Base-by-base conservation (phyloP, 1,284 basidiomycete species). In the Irpex lacteus region DNA sequence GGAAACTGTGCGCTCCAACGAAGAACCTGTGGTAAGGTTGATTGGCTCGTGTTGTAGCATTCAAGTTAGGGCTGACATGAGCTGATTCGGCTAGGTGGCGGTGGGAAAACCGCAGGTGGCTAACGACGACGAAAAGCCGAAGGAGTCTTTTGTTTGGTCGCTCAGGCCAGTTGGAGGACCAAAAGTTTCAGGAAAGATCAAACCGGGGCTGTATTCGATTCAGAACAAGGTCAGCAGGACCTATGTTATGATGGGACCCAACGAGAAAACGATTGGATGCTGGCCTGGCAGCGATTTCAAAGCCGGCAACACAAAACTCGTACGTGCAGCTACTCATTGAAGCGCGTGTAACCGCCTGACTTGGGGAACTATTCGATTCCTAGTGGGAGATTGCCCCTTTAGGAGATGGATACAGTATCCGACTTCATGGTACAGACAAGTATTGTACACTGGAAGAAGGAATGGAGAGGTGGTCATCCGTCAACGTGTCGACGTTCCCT, bases 371-470 rank as follows among this genome's bases (percentile, higher is more conserved):
- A 26, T 26, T 18, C 11, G 3, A 18, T 9, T 32, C 5, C 26
- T 34, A 65, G 64, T 65, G 64, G 64, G 64, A 65, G 38, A 60
- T 65, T 6, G 13, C 9, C 8, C 58, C 61, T 11, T 13, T 63
- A 1, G 64, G 64, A 15, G 49, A 47, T 13, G 64, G 64, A 4
- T 65, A 63, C 26, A 52, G 61, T 9, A 65, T 65, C 7, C 58
- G 62, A 5, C 44, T 63, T 2, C 53, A 56, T n/a, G 62, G 64
- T 6, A 65, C 64, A 6, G 61, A 65, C 59, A 62, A 61, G 59
- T 65, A 60, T 47, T 63, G 62, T 13, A 65, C 62, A 5, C n/a
- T 65, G 58, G 58, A 60, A 59, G 21, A 37, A 5, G 53, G 37
- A n/a, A 52, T 52, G 13, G 11, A 15, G 11, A 15, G 40, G 15